These are phyloP conservation scores for Populus hybrid DNA, from an alignment of 441 rosid genomes.

Conservation along the genomic window DNA sequence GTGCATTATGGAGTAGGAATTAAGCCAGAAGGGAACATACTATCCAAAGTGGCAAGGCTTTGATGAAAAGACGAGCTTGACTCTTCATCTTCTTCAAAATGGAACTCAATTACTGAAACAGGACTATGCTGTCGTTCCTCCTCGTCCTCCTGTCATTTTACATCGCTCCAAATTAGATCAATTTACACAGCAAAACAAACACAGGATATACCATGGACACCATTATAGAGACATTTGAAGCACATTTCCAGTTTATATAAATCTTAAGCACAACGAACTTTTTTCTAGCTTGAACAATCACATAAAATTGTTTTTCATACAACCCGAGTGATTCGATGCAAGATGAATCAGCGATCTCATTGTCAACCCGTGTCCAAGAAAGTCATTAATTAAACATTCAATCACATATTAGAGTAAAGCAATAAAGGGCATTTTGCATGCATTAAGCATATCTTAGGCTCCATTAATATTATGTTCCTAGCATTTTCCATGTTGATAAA, in stretches of 20 bases:
- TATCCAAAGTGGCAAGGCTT: conserved; percentile 35
- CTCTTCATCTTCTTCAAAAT: conserved; percentile 39
- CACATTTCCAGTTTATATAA: neutral
- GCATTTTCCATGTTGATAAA: too few species aligned
- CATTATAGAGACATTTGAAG: neutral
- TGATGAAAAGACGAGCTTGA: conserved; percentile 34
- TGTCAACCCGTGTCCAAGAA: neutral
- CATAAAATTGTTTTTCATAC: neutral
- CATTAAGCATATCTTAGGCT: too few species aligned
- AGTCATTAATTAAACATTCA: neutral
- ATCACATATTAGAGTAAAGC: neutral
- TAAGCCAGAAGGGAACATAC: conserved; percentile 29
- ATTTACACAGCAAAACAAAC: neutral
- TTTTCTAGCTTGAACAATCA: neutral
- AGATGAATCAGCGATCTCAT: neutral
- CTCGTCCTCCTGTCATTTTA: conserved; percentile 34
- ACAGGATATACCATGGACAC: neutral
- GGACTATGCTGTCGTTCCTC: conserved; percentile 47
- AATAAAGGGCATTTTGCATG: too few species aligned
- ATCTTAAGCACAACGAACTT: neutral
- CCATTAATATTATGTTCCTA: too few species aligned
- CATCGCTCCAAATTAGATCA: neutral
- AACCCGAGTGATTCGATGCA: too few species aligned
- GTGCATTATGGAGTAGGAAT: neutral
- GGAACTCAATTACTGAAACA: conserved; percentile 44